Evolutionary conservation across 2,329 filamentous ascomycete genomes (phyloP).

Genomic region (Plectosphaerella sp.): DNA sequence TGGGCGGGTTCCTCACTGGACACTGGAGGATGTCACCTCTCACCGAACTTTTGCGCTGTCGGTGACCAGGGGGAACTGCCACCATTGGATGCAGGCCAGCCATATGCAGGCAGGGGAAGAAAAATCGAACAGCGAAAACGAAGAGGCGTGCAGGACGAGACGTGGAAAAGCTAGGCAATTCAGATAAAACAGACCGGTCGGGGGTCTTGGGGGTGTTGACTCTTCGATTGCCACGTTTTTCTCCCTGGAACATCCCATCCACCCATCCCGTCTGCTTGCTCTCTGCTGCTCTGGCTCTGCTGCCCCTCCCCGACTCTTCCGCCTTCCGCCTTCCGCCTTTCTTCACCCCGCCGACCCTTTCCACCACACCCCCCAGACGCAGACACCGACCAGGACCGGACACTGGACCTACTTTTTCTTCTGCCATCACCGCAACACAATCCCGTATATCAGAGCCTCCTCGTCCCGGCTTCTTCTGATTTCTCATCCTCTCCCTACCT

Average conservation of each 20-base stretch:
- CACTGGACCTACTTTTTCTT: neutral
- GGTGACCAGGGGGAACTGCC: neutral
- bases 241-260: too few relatives aligned
- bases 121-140: neutral
- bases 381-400: conserved; percentile 1
- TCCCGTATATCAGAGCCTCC: too few relatives aligned
- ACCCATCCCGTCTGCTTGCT: neutral
- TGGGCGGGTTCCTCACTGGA: too few relatives aligned
- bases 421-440: too few relatives aligned
- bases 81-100: too few relatives aligned
- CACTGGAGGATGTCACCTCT: neutral
- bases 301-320: neutral
- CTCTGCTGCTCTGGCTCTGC: neutral
- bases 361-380: conserved; percentile 3
- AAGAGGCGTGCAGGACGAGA: neutral
- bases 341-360: neutral
- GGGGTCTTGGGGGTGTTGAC: too few relatives aligned
- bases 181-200: neutral
- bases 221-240: too few relatives aligned
- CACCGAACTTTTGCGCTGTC: neutral
- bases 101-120: neutral
- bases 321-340: neutral
- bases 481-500: conserved; percentile 10
- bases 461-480: neutral
- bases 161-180: neutral